Evolutionary conservation across 1,139 yeast genomes (phyloP).

Genomic region (Suhomyces terraborum): DNA sequence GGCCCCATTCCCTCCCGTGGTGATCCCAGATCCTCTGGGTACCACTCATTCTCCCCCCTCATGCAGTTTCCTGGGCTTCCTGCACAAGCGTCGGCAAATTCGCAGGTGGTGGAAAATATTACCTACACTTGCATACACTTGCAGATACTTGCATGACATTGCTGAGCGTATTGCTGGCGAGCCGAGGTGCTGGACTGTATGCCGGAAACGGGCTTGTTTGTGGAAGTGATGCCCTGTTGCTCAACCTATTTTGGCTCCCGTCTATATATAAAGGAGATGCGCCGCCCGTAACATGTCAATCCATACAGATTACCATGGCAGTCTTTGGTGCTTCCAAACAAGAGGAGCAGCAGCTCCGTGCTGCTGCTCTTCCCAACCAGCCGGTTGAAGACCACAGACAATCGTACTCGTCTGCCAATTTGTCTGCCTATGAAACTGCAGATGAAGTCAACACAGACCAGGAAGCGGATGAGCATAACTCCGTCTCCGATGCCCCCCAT

Average conservation of each 20-base stretch:
- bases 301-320: background rate
- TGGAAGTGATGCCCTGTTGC: background rate
- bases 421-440: conserved; percentile 41
- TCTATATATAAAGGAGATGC: background rate
- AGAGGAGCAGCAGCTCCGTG: conserved; percentile 43
- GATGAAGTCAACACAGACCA: conserved; percentile 24
- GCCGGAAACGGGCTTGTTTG: background rate
- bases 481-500: background rate
- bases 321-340: conserved; percentile 38
- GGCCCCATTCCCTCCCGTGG: too few relatives aligned
- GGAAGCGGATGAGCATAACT: conserved; percentile 4
- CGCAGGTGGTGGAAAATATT: background rate
- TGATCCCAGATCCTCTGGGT: too few relatives aligned
- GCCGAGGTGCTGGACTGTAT: background rate
- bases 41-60: background rate
- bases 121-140: background rate
- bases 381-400: conserved; percentile 12
- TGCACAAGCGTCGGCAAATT: background rate
- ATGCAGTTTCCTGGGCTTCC: background rate
- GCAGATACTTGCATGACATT: background rate
- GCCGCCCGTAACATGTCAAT: background rate
- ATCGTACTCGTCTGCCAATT: conserved; percentile 15
- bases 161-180: background rate
- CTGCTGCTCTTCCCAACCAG: conserved; percentile 26
- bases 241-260: background rate